These are phyloP conservation scores for Eremothecium gossypii DNA, from an alignment of 1,139 yeast genomes.

Conservation along the genomic window DNA sequence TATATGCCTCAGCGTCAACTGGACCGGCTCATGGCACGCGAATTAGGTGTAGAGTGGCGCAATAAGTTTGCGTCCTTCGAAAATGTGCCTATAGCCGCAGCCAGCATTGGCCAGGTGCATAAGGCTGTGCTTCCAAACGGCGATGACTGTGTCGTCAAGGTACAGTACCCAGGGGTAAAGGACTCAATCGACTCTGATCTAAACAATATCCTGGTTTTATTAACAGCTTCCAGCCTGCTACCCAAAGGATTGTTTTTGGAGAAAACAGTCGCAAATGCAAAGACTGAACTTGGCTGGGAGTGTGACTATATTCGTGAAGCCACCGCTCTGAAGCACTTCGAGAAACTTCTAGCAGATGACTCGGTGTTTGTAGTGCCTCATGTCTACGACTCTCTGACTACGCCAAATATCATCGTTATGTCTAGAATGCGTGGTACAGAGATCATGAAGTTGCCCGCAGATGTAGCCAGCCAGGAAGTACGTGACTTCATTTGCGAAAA, in stretches of 20 bases:
- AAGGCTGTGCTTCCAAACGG: constrained; percentile 56
- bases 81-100: constrained; percentile 92
- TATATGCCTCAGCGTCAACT: constrained; percentile 93
- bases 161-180: constrained; percentile 97
- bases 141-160: constrained; percentile 83
- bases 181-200: constrained; percentile 89
- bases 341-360: constrained; percentile 52
- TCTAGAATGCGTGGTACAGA: constrained; percentile 77
- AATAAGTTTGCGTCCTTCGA: constrained; percentile 63
- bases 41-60: constrained; percentile 76
- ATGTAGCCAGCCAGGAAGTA: constrained; percentile 45
- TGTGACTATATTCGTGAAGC: constrained; percentile 94
- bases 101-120: constrained; percentile 96
- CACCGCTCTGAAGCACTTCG: constrained; percentile 60
- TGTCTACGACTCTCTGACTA: constrained; percentile 69
- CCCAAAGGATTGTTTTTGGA: constrained; percentile 92
- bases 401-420: constrained; percentile 84
- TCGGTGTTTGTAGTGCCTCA: constrained; percentile 70
- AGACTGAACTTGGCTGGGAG: constrained; percentile 93
- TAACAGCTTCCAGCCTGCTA: constrained; percentile 76
- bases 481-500: constrained; percentile 75
- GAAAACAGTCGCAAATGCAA: constrained; percentile 85
- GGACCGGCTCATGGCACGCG: constrained; percentile 61
- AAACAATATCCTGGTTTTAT: constrained; percentile 67
- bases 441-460: constrained; percentile 68